These are phyloP conservation scores for Ogataea philodendri DNA, from an alignment of 805 yeast genomes.

Conservation along the genomic window DNA sequence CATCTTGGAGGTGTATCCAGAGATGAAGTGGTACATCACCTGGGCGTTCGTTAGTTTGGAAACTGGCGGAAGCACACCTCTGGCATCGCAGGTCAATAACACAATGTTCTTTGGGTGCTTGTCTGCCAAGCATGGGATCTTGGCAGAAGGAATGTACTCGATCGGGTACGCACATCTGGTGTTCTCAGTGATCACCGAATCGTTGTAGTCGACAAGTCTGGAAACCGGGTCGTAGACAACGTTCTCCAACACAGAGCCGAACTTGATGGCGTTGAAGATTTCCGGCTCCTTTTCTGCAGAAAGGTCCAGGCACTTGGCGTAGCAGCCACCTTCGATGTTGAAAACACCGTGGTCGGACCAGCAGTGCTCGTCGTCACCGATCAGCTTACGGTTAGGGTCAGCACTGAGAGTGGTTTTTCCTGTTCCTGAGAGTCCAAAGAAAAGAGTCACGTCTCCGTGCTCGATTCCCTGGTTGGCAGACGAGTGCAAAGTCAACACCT, in stretches of 20 bases:
- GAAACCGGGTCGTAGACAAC: conserved; percentile 78
- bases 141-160: conserved; percentile 93
- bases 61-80: conserved; percentile 97
- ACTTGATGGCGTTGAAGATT: conserved; percentile 89
- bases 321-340: conserved; percentile 99
- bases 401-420: conserved; percentile 98
- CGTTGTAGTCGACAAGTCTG: conserved; percentile 83
- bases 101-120: conserved; percentile 90
- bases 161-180: conserved; percentile 99
- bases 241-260: conserved; percentile 93
- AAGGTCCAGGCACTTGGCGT: conserved; percentile 93
- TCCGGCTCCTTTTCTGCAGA: conserved; percentile 95
- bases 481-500: conserved; percentile 91
- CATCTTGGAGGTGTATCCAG: conserved; percentile 99
- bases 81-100: conserved; percentile 93
- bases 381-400: conserved; percentile 87
- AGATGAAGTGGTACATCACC: conserved; percentile 98
- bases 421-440: conserved; percentile 96
- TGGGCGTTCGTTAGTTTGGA: conserved; percentile 91
- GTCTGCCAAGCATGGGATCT: conserved; percentile 90
- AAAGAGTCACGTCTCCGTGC: conserved; percentile 84
- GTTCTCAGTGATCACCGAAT: conserved; percentile 86
- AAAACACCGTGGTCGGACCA: conserved; percentile 98
- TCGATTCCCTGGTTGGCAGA: conserved; percentile 87
- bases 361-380: conserved; percentile 99